A percentile compares a stretch with the other conserved stretches of the same genome.
Evolutionary conservation across 345 rosid species (phyloP).

Genomic region (Rhodomyrtus tomentosa): DNA sequence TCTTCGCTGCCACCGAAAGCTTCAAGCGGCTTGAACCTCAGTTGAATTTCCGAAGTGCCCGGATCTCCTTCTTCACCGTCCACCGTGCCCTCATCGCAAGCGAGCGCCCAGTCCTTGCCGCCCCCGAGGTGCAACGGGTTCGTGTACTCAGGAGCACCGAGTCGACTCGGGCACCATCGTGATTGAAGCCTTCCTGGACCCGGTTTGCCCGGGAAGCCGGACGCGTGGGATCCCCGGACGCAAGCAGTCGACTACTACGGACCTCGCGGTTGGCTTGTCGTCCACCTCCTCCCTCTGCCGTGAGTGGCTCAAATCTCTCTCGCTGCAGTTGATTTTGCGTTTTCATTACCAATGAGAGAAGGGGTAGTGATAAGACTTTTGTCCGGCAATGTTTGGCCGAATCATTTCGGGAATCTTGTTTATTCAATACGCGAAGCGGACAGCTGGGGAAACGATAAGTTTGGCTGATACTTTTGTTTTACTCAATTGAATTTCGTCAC

Average conservation of each 20-base stretch:
- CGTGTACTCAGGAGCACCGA: constrained; percentile 16
- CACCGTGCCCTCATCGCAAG: neutral
- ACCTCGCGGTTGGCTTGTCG: constrained; percentile 32
- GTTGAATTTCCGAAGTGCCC: neutral
- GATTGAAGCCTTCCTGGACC: constrained; percentile 75
- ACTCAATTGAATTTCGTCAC: neutral
- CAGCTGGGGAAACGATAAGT: neutral
- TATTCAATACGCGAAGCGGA: neutral
- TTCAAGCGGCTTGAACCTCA: neutral
- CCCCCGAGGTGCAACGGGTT: constrained; percentile 70
- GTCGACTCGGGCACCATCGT: constrained; percentile 28
- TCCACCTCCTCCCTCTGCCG: constrained; percentile 84
- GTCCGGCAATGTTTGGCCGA: neutral
- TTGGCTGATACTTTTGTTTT: neutral
- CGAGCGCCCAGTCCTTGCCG: constrained; percentile 43
- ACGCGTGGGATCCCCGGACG: constrained; percentile 76
- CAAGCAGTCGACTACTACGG: constrained; percentile 42
- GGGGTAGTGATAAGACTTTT: neutral
- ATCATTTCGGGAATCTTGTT: neutral
- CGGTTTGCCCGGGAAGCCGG: constrained; percentile 76
- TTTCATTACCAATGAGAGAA: neutral
- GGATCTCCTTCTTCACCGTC: neutral
- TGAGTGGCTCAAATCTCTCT: constrained; percentile 12
- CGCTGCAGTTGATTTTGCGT: neutral
- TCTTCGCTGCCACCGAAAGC: neutral